These are phyloP conservation scores for Fusarium pseudograminearum DNA, from an alignment of 2,329 filamentous ascomycete genomes.

Conservation along the genomic window DNA sequence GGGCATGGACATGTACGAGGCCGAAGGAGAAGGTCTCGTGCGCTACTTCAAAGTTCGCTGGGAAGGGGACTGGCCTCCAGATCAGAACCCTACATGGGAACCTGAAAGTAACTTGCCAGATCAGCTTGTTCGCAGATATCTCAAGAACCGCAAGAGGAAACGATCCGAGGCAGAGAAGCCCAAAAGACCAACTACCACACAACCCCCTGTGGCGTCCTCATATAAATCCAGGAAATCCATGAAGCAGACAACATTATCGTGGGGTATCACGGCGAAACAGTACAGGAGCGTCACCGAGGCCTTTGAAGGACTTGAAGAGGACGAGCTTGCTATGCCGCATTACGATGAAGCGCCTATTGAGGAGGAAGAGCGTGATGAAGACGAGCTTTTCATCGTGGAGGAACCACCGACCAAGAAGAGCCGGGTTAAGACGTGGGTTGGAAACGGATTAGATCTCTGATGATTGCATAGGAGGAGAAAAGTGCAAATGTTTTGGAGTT, in stretches of 20 bases:
- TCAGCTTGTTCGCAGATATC: constrained; percentile 57
- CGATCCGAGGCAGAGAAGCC: background rate
- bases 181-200: constrained; percentile 14
- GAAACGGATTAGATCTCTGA: constrained; percentile 6
- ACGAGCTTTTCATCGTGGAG: constrained; percentile 51
- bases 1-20: constrained; percentile 55
- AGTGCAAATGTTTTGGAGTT: constrained; percentile 5
- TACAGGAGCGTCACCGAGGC: constrained; percentile 50
- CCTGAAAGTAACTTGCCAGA: constrained; percentile 63
- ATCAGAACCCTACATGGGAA: constrained; percentile 70
- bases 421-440: constrained; percentile 7
- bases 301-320: constrained; percentile 43
- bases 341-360: background rate
- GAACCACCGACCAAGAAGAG: constrained; percentile 37
- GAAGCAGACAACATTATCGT: constrained; percentile 43
- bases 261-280: constrained; percentile 37
- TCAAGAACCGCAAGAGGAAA: constrained; percentile 47
- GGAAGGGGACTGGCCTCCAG: constrained; percentile 67
- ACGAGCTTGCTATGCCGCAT: background rate
- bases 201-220: constrained; percentile 15
- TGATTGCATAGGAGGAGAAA: constrained; percentile 10
- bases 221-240: constrained; percentile 33
- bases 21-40: constrained; percentile 52
- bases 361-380: constrained; percentile 12
- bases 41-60: constrained; percentile 66